These are phyloP conservation scores for Lepidium aucheri DNA, from an alignment of 345 rosid species.

Conservation along the genomic window DNA sequence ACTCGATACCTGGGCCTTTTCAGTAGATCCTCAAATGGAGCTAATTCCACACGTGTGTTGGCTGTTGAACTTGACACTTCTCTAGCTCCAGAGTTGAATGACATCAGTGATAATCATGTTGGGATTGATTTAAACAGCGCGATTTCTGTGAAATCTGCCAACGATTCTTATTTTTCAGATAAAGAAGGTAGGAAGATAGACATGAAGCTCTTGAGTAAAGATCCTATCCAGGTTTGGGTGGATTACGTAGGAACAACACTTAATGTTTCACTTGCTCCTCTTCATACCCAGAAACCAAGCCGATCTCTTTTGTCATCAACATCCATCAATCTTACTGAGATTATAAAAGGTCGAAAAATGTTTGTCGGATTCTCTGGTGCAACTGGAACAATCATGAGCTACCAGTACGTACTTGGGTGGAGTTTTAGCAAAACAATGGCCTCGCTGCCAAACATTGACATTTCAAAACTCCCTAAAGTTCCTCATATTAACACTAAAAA, in stretches of 20 bases:
- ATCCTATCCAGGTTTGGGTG: slow-evolving; percentile 58
- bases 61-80: slow-evolving; percentile 54
- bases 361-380: slow-evolving; percentile 57
- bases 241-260: slow-evolving; percentile 42
- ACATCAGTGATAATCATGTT: slow-evolving; percentile 48
- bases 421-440: slow-evolving; percentile 44
- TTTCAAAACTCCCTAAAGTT: slow-evolving; percentile 47
- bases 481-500: slow-evolving; percentile 6
- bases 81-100: slow-evolving; percentile 31
- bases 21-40: slow-evolving; percentile 21
- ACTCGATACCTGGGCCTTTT: slow-evolving; percentile 41
- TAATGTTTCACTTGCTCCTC: slow-evolving; percentile 42
- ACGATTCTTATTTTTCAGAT: slow-evolving; percentile 34
- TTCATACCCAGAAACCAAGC: slow-evolving; percentile 25
- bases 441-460: slow-evolving; percentile 24
- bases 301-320: slow-evolving; percentile 43
- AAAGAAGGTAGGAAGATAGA: slow-evolving; percentile 10
- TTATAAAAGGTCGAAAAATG: slow-evolving; percentile 32
- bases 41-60: slow-evolving; percentile 34
- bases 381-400: slow-evolving; percentile 29
- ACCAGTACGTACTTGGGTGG: slow-evolving; percentile 60
- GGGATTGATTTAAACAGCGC: slow-evolving; percentile 49
- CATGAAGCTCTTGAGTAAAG: slow-evolving; percentile 31
- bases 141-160: slow-evolving; percentile 19
- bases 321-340: slow-evolving; percentile 32